Percentiles rank a stretch among this genome's conserved stretches.
phyloP scores from a whole-genome alignment of 163 green algal genomes.

The Smithsoniella earleae region DNA sequence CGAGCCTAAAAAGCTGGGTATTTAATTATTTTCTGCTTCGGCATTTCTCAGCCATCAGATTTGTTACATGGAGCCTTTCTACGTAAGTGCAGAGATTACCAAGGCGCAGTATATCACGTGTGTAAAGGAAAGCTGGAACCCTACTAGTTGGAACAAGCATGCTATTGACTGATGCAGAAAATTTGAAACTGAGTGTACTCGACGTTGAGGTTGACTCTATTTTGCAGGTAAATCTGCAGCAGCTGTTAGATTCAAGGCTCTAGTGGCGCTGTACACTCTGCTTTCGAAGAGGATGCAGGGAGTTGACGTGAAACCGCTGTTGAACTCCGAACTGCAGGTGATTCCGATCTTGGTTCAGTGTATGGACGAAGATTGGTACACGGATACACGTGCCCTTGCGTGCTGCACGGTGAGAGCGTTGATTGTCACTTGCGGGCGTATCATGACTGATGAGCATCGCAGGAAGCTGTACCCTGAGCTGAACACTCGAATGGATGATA shows the following conservation, averaged over 20 bases:
- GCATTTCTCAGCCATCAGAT: neutral
- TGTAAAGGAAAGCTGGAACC: too few relatives aligned
- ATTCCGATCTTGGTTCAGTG: constrained; percentile 48
- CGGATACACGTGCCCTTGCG: constrained; percentile 43
- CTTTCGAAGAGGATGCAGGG: constrained; percentile 38
- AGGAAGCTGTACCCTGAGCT: constrained; percentile 62
- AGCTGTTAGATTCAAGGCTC: constrained; percentile 52
- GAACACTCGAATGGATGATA: constrained; percentile 73
- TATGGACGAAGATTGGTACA: constrained; percentile 74
- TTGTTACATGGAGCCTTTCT: too few relatives aligned
- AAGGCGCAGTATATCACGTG: too few relatives aligned
- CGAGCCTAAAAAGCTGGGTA: too few relatives aligned
- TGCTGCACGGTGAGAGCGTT: constrained; percentile 51
- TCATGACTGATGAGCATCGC: constrained; percentile 44
- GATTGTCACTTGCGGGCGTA: constrained; percentile 33
- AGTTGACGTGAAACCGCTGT: neutral
- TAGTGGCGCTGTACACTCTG: constrained; percentile 53
- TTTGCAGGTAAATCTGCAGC: constrained; percentile 52
- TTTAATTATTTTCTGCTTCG: too few relatives aligned
- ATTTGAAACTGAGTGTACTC: too few relatives aligned
- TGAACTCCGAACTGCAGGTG: constrained; percentile 33
- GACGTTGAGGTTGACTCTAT: too few relatives aligned
- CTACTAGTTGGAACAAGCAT: too few relatives aligned
- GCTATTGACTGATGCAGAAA: too few relatives aligned
- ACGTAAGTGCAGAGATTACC: too few relatives aligned